Percentiles rank a stretch among this genome's conserved stretches.
phyloP scores from a whole-genome alignment of 2,329 filamentous ascomycete genomes.

The Trichoderma sp. region DNA sequence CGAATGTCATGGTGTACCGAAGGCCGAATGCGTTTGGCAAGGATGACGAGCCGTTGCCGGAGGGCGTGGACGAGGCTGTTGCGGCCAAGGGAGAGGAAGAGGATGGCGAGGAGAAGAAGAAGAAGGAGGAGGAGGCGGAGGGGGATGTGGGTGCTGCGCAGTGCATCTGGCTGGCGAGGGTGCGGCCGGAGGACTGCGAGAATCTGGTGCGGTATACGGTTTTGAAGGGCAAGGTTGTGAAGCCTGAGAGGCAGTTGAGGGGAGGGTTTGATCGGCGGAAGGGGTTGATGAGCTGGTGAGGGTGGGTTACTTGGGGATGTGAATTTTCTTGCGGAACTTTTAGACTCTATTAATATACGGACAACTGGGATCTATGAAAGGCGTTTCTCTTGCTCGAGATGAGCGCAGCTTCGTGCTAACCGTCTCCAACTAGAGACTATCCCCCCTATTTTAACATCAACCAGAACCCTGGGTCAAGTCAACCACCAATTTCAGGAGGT shows the following conservation, averaged over 20 bases:
- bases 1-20: slow-evolving; percentile 92
- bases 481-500: too few relatives aligned
- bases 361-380: too few relatives aligned
- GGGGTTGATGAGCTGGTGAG: slow-evolving; percentile 83
- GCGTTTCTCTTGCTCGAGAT: too few relatives aligned
- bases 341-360: background rate
- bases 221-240: slow-evolving; percentile 89
- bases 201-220: slow-evolving; percentile 88
- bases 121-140: slow-evolving; percentile 29
- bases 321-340: background rate
- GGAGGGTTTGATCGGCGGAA: slow-evolving; percentile 86
- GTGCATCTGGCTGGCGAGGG: slow-evolving; percentile 89
- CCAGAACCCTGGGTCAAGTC: too few relatives aligned
- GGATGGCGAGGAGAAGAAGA: background rate
- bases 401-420: too few relatives aligned
- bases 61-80: slow-evolving; percentile 34
- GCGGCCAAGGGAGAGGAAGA: slow-evolving; percentile 35
- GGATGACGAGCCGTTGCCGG: slow-evolving; percentile 45
- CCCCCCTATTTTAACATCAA: too few relatives aligned
- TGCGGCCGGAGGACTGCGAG: slow-evolving; percentile 87
- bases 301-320: background rate
- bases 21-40: slow-evolving; percentile 60
- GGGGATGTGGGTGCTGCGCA: slow-evolving; percentile 67
- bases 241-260: slow-evolving; percentile 80
- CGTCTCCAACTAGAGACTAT: too few relatives aligned